Evolutionary conservation across 2,329 filamentous ascomycete species (phyloP), one percentile per base, ranked within the genome.

Genomic region (Lasiodiplodia hormozganensis): DNA sequence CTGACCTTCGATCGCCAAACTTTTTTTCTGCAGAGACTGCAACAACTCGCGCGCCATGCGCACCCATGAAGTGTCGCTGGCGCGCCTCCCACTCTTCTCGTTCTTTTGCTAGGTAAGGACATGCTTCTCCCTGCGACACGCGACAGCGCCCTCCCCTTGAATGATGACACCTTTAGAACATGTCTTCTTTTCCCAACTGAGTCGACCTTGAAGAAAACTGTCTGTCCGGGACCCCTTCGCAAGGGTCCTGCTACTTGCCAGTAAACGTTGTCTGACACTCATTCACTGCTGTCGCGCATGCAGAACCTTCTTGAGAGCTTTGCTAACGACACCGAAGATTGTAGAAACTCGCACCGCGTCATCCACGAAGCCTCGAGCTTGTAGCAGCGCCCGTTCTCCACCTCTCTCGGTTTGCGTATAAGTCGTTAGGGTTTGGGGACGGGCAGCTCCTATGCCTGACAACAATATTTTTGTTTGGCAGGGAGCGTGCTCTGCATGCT

Each of bases 151-250:
- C 53, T 58, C 36, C 66, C 31, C 47, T 76, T 79, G 80, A 81
- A 86, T 88, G 89, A 92, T 92, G 90, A 92, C 86, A 91, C 84
- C 82, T 79, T 4, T 21, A 57, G 81, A 83, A 83, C 81, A 84
- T 76, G 85, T 90, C 90, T 92, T 92, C 90, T 92, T 92, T 92
- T 90, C 89, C 89, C 87, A 88, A 85, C 89, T 83, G 89, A 93
- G 86, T 92, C 90, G 90, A 87, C 89, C 88, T 90, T 93, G 90
- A 92, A 87, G 88, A 91, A 89, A 82, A 77, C 82, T 82, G 85
- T 86, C 85, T 89, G 82, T 85, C 84, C 88, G 88, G 88, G 87
- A 82, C 76, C 81, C 80, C 79, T 80, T 81, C 81, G 80, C 85
- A 83, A 82, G 82, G 77, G 77, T 85, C 87, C 88, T 91, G 90